Conservation (phyloP, 2,329 filamentous ascomycete species). For the Neonectria coccinea region DNA sequence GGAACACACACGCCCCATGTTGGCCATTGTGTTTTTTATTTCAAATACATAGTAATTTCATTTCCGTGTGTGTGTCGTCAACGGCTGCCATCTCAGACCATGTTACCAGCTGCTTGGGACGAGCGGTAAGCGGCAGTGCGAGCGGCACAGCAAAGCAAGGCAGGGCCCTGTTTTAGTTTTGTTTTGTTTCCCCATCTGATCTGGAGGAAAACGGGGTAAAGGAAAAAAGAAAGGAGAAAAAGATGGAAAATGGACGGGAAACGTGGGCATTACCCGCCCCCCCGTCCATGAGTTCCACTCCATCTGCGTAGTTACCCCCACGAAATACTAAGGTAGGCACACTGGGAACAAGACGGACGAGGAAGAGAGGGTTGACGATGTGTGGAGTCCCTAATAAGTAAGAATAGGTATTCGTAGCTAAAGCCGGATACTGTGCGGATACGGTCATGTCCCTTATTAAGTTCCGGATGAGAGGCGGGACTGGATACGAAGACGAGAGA, state of each 20-base stretch:
- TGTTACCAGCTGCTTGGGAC: slow-evolving; percentile 38
- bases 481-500: background rate
- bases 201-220: background rate
- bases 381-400: background rate
- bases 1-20: slow-evolving; percentile 15
- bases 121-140: background rate
- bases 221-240: background rate
- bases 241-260: background rate
- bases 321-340: background rate
- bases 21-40: slow-evolving; percentile 7
- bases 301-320: background rate
- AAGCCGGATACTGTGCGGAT: background rate
- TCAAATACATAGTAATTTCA: too few relatives aligned
- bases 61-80: slow-evolving; percentile 23
- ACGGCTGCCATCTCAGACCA: slow-evolving; percentile 31
- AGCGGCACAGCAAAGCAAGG: background rate
- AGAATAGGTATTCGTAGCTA: too few relatives aligned
- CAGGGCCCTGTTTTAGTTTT: background rate
- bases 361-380: too few relatives aligned
- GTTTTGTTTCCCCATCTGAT: background rate
- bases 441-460: too few relatives aligned
- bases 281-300: background rate
- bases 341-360: too few relatives aligned
- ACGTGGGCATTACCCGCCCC: background rate
- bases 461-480: too few relatives aligned